Evolutionary conservation across 2,329 filamentous ascomycete species (phyloP), one percentile per base, ranked within the genome.

Genomic region (Aureobasidium pullulans): DNA sequence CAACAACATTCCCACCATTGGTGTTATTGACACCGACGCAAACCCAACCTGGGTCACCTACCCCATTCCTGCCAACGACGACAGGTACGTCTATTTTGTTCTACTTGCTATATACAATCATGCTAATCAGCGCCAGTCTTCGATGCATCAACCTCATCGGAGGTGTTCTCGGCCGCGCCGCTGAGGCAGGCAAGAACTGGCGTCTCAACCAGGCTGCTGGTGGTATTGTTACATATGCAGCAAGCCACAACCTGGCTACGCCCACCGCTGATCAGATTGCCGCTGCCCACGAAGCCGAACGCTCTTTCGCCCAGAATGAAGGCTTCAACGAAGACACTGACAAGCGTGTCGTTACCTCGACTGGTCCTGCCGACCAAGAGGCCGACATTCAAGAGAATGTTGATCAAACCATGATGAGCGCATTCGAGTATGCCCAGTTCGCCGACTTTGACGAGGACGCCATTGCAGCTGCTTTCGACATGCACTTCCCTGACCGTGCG

Each of bases 1-100:
- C 60, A 87, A 90, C 71, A 89, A 87, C 69, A 89, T 99, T 60
- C 94, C 94, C 1, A 97, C 94, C 0, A 94, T 99, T 68, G 94
- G 93, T 48, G 81, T 99, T 60, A 88, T 97, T 65, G 94, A 99
- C 73, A 97, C 94, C 1, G 89, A 99, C 73, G 87, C 86, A 2
- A 89, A 97, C 73, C 90, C 94, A 0, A 90, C 90, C 0, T 93
- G 89, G 84, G 91, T 97, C 53, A 97, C 94, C 4, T 99, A 99
- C 71, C 89, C 89, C 13, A 96, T 99, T 66, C 94, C 94, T 1
- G 90, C 90, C 53, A 99, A 99, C 72, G 94, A 99, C 70, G 94
- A 99, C 79, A 91, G 87, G 87, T 90, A 47, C 32, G 34, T 37
- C 13, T 19, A 5, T 6, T 8, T 37, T 36, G 3, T 48, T 19